These are phyloP conservation scores for Tetrahymena elliotti DNA, from an alignment of 73 alveolate species.

Conservation along the genomic window DNA sequence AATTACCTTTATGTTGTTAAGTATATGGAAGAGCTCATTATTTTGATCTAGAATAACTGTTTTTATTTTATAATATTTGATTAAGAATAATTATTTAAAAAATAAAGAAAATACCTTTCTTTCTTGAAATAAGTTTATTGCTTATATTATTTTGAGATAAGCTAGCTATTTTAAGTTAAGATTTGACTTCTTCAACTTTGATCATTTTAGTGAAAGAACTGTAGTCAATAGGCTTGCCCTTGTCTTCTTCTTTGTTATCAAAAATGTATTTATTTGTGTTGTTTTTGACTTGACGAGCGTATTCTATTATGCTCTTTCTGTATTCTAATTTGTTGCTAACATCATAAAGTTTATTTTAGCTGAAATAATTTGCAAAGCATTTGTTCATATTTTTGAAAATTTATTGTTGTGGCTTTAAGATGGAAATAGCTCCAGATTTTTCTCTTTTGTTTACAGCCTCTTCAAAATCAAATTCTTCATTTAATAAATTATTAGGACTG, in stretches of 20 bases:
- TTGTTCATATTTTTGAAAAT: background rate
- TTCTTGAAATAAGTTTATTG: background rate
- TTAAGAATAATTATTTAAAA: background rate
- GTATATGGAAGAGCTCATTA: background rate
- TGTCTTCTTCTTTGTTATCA: background rate
- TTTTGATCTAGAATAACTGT: background rate
- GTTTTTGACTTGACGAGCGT: background rate
- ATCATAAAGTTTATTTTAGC: background rate
- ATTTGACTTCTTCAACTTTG: background rate
- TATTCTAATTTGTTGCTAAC: background rate
- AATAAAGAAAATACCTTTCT: background rate
- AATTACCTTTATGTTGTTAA: background rate
- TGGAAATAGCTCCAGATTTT: background rate
- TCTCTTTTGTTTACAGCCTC: background rate
- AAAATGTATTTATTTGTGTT: background rate
- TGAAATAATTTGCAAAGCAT: background rate
- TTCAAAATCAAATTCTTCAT: background rate
- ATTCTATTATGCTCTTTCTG: background rate
- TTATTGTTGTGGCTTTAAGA: background rate
- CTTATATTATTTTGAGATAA: background rate
- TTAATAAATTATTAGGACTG: background rate
- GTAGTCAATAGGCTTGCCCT: background rate
- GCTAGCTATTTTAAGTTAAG: background rate
- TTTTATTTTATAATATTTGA: background rate
- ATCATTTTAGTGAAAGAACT: background rate